Evolutionary conservation across 768 basidiomycete genomes (phyloP), one percentile per base, ranked within the genome.

Genomic region (Termitomyces sp.): DNA sequence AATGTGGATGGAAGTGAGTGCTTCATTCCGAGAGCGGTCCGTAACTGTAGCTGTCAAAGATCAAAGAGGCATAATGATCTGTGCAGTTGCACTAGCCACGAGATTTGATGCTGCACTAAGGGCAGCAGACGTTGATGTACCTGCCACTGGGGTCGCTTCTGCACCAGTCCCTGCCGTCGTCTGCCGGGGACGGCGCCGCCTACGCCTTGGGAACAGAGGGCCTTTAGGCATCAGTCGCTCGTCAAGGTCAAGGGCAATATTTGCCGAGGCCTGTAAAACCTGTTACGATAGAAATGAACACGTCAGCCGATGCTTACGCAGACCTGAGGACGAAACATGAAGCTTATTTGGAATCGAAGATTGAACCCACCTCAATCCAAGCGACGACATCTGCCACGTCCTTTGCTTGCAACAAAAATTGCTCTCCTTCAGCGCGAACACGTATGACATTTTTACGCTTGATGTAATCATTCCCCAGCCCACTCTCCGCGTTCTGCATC

Each of bases 371-470:
- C 85, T 99, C 96, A 59, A 99, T 95, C 94, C 96, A 95, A 53
- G 88, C 84, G 54, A 98, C 91, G 1, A 98, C 95, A 27, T 85
- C 83, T 43, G 84, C 79, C 39, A 94, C 86, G 66, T 90, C 87
- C 49, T 79, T 82, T 3, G 91, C 91, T 72, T 99, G 96, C 63
- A 99, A 64, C 63, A 99, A 74, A 72, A 99, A 99, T 73, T 99
- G 97, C 75, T 98, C 92, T 12, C 96, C 97, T 68, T 97, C 94
- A 61, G 94, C 75, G 56, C 96, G 74, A 28, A 98, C 83, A 21
- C 97, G 80, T 34, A 98, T 94, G 44, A 98, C 96, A 68, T 98
- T 91, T 76, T 84, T 88, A 60, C 94, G 78, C 79, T 98, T 98
- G 61, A 84, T 37, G 72, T 99, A 99, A 70, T 99, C 97, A 57